Evolutionary conservation across 805 yeast species (phyloP), one percentile per base, ranked within the genome.

Genomic region (Grigorovia jiainica): DNA sequence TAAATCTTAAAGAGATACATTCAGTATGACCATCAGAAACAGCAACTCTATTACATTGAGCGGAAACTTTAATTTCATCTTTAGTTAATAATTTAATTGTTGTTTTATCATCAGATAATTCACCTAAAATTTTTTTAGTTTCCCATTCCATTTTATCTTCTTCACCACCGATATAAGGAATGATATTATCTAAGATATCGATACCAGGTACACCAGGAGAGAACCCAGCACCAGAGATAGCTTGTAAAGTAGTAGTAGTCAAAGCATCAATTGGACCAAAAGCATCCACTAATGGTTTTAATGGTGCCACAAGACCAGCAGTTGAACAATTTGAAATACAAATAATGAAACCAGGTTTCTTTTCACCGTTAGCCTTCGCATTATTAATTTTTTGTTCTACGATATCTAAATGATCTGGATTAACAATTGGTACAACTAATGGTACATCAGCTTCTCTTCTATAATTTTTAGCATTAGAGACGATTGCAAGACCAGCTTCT

Each of bases 71-170:
- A 61, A 90, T 68, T 54, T 86, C 87, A 25, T 79, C 79, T 39
- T 78, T 79, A 4, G 78, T 63, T 44, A 84, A 67, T 30, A 78
- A 65, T 13, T 71, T 70, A 50, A 86, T 76, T 18, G 75, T 76
- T 41, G 69, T 60, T 35, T 78, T 79, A 36, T 69, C 72, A 1
- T 54, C 56, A 41, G 77, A 71, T 30, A 79, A 54, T 27, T 59
- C 48, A 49, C 96, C 97, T 55, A 92, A 73, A 50, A 92, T 92
- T 70, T 92, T 92, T 61, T 86, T 84, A 42, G 97, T 87, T 71
- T 92, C 98, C 94, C 95, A 87, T 67, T 92, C 98, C 54, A 92
- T 86, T 69, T 92, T 92, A 53, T 92, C 98, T 68, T 92, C 98
- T 67, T 92, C 98, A 36, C 97, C 97, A 50, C 87, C 72, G 58